Evolutionary conservation across 495 filamentous ascomycete genomes (phyloP), one percentile per base, ranked within the genome.

Genomic region (Recurvomyces mirabilis): DNA sequence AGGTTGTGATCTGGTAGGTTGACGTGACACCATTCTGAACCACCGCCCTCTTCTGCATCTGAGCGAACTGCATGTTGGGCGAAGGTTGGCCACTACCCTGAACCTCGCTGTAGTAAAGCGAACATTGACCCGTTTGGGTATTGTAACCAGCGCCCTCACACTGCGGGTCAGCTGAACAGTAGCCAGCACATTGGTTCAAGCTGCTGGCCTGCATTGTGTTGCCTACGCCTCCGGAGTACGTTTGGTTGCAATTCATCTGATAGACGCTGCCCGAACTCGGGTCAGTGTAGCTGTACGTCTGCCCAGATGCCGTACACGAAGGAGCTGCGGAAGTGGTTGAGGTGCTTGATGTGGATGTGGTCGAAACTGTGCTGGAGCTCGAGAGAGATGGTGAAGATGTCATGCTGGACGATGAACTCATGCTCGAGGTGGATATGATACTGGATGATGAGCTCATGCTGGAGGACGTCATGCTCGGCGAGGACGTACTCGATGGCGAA

Each of bases 241-340:
- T 44, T 14, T 28, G 33, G 41, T 44, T 44, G 31, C 41, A 44
- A 24, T 44, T 28, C 5, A 44, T 31, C 11, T 44, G 26, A 31
- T 44, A 46, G 22, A 26, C 5, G 23, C 30, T 37, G 32, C 43
- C 33, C 7, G 32, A n/a, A 2, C 29, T 38, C 1, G 32, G 20
- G 23, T 38, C 33, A 15, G 34, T 37, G 23, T 37, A 46, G 31
- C 19, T 7, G 43, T 46, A 46, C 7, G 18, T 34, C 15, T 25
- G 17, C 20, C 15, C 13, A 11, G 22, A 18, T 12, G 1, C 1
- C 21, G 25, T 19, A 25, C 43, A 37, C 6, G 21, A 20, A n/a
- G 35, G 41, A 4, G 41, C 33, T 29, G 21, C 29, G 15, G 41
- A 43, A 2, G 41, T 34, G 3, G 41, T 32, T n/a, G n/a, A n/a